Evolutionary conservation across 345 rosid genomes (phyloP).

Genomic region (Euphorbia pulcherrima): DNA sequence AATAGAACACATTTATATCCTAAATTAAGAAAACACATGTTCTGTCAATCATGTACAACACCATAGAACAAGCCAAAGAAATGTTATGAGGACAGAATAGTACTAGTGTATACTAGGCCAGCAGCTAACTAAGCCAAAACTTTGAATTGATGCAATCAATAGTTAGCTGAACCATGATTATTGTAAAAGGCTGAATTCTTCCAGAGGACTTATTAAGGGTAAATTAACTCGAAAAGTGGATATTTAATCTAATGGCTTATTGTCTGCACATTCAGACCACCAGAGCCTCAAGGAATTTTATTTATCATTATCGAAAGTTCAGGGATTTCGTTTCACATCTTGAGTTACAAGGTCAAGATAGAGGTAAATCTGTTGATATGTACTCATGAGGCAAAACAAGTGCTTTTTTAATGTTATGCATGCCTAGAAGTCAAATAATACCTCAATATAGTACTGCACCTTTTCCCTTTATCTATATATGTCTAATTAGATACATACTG

Average conservation of each 20-base stretch:
- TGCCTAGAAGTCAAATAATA: background rate
- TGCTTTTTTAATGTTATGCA: background rate
- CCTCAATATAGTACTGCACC: background rate
- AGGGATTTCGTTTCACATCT: background rate
- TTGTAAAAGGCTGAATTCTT: background rate
- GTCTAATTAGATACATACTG: background rate
- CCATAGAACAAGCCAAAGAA: background rate
- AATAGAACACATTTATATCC: background rate
- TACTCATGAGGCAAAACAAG: background rate
- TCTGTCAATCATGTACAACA: background rate
- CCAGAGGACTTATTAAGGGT: background rate
- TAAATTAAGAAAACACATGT: background rate
- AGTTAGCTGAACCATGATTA: background rate
- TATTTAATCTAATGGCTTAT: background rate
- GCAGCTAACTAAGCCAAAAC: background rate
- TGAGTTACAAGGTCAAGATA: background rate
- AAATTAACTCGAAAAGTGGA: background rate
- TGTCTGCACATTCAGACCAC: background rate
- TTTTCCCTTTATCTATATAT: background rate
- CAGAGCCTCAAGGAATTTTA: background rate
- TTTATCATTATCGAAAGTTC: background rate
- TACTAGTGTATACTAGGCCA: background rate
- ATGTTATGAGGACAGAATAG: background rate
- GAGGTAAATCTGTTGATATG: background rate
- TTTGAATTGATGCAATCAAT: background rate